Evolutionary conservation across 2,329 filamentous ascomycete species (phyloP).

Genomic region (Sporothrix schenckii): DNA sequence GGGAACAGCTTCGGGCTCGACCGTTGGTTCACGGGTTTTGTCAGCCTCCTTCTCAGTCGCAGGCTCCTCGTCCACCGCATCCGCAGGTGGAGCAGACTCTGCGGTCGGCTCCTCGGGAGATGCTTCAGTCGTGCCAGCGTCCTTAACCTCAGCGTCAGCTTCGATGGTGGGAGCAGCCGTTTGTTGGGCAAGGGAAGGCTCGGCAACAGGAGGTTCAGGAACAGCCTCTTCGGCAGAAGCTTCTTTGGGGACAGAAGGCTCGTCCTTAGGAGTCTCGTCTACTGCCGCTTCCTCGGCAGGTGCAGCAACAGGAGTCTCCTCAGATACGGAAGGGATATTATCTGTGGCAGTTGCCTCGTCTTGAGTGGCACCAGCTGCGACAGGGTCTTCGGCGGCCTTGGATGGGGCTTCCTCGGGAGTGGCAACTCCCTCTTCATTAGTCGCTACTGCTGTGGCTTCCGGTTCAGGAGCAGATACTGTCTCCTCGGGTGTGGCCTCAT

Average conservation of each 20-base stretch:
- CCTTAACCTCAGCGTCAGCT: neutral
- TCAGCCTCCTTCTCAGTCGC: neutral
- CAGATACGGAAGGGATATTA: neutral
- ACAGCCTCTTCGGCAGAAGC: neutral
- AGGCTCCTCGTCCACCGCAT: neutral
- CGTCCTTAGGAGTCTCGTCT: neutral
- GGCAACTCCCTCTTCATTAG: neutral
- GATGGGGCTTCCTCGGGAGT: neutral
- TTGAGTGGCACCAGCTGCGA: neutral
- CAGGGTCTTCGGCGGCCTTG: neutral
- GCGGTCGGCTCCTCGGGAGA: neutral
- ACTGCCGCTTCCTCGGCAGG: neutral
- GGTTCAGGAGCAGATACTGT: neutral
- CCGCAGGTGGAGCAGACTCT: neutral
- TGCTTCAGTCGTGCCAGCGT: neutral
- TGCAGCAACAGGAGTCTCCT: neutral
- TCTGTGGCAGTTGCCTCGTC: conserved; percentile 5
- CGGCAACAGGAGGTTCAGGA: neutral
- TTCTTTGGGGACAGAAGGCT: neutral
- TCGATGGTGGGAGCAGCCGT: neutral
- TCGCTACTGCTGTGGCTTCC: neutral
- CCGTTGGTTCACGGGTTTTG: neutral
- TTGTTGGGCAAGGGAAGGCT: neutral
- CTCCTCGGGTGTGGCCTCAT: neutral
- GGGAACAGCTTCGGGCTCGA: neutral